phyloP scores from a whole-genome alignment of 2,329 filamentous ascomycete species.

The Waltergamsia citrina region DNA sequence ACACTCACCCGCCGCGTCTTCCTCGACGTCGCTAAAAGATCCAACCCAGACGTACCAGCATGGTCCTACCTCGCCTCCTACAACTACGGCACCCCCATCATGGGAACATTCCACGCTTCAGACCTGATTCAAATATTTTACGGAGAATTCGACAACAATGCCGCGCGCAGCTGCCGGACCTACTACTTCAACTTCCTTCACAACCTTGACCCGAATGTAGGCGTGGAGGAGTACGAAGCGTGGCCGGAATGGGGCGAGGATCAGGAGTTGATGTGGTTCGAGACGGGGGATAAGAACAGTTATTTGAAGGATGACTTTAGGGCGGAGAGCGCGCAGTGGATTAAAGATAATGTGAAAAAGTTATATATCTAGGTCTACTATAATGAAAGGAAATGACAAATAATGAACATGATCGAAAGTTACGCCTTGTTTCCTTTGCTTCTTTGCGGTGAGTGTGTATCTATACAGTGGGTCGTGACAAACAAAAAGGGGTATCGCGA shows the following conservation, averaged over 20 bases:
- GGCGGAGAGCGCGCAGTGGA: constrained; percentile 15
- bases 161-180: constrained; percentile 46
- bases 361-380: constrained; percentile 18
- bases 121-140: constrained; percentile 64
- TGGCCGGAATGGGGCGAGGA: constrained; percentile 26
- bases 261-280: constrained; percentile 38
- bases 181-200: constrained; percentile 70
- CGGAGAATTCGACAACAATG: constrained; percentile 53
- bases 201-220: constrained; percentile 59
- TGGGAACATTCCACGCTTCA: constrained; percentile 68
- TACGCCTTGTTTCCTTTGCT: too few relatives aligned
- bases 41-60: constrained; percentile 48
- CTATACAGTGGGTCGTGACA: too few relatives aligned
- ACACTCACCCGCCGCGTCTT: constrained; percentile 61
- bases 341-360: constrained; percentile 12
- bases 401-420: too few relatives aligned
- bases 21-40: constrained; percentile 34
- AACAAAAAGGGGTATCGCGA: too few relatives aligned
- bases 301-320: constrained; percentile 28
- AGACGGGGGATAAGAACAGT: constrained; percentile 17
- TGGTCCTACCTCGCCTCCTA: constrained; percentile 75
- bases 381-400: too few relatives aligned
- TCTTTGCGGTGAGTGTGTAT: too few relatives aligned
- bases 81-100: constrained; percentile 57
- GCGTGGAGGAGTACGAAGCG: constrained; percentile 22